Percentiles rank a stretch among this genome's conserved stretches.
These are phyloP conservation scores for Cavenderia fasciculata DNA, from an alignment of 78 protist genomes.

Conservation along the genomic window DNA sequence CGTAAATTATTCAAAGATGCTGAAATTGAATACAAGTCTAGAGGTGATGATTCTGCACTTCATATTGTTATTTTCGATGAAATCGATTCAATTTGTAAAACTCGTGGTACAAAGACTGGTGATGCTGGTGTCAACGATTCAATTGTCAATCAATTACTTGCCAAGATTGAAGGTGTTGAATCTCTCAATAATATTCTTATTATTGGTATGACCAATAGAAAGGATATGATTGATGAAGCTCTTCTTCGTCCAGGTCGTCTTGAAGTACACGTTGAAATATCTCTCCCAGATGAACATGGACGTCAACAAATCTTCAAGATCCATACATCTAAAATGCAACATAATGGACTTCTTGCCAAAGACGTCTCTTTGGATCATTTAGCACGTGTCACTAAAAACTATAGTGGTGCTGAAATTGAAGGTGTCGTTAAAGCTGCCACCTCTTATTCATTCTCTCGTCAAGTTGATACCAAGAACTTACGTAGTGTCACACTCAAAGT, in stretches of 20 bases:
- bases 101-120: slow-evolving; percentile 85
- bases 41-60: slow-evolving; percentile 94
- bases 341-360: slow-evolving; percentile 67
- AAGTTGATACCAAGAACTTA: slow-evolving; percentile 84
- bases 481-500: slow-evolving; percentile 38
- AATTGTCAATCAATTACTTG: slow-evolving; percentile 98
- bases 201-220: slow-evolving; percentile 99
- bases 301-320: slow-evolving; percentile 95
- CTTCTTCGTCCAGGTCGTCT: slow-evolving; percentile 98
- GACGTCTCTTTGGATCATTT: slow-evolving; percentile 91
- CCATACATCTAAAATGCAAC: slow-evolving; percentile 91
- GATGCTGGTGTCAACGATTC: slow-evolving; percentile 96
- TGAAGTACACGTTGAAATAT: slow-evolving; percentile 97
- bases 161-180: slow-evolving; percentile 99
- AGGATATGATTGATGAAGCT: slow-evolving; percentile 99
- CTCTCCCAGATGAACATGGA: slow-evolving; percentile 98
- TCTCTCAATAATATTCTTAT: slow-evolving; percentile 98
- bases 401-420: slow-evolving; percentile 95
- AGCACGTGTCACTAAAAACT: slow-evolving; percentile 96
- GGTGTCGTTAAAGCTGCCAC: slow-evolving; percentile 95
- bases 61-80: slow-evolving; percentile 99
- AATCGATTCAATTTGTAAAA: slow-evolving; percentile 98
- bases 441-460: slow-evolving; percentile 89
- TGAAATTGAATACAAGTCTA: slow-evolving; percentile 86
- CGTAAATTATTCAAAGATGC: slow-evolving; percentile 94